phyloP scores from a whole-genome alignment of 2,329 filamentous ascomycete genomes.

The Hypoxylon rubiginosum region DNA sequence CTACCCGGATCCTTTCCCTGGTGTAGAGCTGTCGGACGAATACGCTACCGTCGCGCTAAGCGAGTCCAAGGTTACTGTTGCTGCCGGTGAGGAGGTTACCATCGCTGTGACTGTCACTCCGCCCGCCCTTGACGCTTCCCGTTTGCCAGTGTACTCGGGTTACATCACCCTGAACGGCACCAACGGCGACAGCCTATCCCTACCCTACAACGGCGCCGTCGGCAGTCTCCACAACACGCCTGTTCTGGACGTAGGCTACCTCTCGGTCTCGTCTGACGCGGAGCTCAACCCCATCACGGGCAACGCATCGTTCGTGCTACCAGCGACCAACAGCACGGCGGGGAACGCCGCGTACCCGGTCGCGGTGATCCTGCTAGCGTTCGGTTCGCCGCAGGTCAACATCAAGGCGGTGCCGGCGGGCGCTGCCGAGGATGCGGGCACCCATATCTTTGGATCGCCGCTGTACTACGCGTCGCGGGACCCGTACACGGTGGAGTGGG shows the following conservation, averaged over 20 bases:
- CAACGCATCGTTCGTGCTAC: constrained; percentile 47
- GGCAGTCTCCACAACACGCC: constrained; percentile 54
- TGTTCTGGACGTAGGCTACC: constrained; percentile 54
- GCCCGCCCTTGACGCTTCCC: constrained; percentile 56
- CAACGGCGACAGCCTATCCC: constrained; percentile 54
- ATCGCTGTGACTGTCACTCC: constrained; percentile 61
- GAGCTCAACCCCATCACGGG: constrained; percentile 44
- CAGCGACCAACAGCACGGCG: constrained; percentile 40
- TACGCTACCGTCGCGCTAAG: constrained; percentile 61
- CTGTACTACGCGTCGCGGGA: constrained; percentile 53
- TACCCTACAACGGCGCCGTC: constrained; percentile 54
- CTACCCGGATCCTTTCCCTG: constrained; percentile 60
- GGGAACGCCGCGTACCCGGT: constrained; percentile 54
- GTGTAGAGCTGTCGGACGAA: constrained; percentile 55
- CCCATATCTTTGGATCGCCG: constrained; percentile 60
- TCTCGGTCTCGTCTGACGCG: constrained; percentile 55
- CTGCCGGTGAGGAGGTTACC: constrained; percentile 50
- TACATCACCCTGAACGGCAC: constrained; percentile 61
- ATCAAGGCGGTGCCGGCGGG: constrained; percentile 60
- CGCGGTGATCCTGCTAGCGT: constrained; percentile 57
- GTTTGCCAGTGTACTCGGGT: constrained; percentile 63
- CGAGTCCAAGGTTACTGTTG: constrained; percentile 50
- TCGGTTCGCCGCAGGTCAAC: constrained; percentile 61
- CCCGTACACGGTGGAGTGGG: constrained; percentile 54
- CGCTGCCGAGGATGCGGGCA: constrained; percentile 54